Evolutionary conservation across 768 basidiomycete species (phyloP).

Genomic region (Suillus bovinus): DNA sequence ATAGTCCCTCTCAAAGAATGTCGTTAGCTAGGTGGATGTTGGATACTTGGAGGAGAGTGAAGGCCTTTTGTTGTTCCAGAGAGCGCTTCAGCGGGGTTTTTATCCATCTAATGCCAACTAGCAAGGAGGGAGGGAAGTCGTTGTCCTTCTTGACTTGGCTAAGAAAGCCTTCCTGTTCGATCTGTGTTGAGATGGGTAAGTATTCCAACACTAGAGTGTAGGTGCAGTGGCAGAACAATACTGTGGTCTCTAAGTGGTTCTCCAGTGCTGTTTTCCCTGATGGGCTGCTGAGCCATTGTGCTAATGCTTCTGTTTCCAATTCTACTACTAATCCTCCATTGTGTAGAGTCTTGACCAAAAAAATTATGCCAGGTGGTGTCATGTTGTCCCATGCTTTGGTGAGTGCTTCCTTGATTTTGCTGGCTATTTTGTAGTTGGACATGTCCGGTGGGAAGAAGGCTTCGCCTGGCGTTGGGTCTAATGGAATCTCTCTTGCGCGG

Average conservation of each 20-base stretch:
- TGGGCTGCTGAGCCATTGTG: not conserved
- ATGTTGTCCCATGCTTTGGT: not conserved
- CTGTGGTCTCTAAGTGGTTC: not conserved
- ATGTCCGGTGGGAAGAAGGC: not conserved
- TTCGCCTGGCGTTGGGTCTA: not conserved
- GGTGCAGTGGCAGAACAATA: conserved; percentile 1
- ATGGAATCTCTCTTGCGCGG: not conserved
- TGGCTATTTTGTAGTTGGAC: not conserved
- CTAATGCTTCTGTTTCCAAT: not conserved
- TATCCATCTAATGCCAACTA: not conserved
- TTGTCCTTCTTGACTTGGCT: conserved; percentile 17
- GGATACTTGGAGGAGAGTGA: conserved; percentile 24
- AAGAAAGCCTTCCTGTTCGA: conserved; percentile 14
- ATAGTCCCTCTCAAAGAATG: conserved; percentile 20
- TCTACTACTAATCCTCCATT: conserved; percentile 20
- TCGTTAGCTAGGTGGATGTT: conserved; percentile 23
- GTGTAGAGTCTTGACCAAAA: not conserved
- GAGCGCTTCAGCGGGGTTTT: not conserved
- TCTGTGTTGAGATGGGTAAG: conserved; percentile 22
- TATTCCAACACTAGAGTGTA: conserved; percentile 19
- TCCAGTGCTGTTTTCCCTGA: conserved; percentile 1
- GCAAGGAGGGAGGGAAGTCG: not conserved
- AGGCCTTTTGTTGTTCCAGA: conserved; percentile 5
- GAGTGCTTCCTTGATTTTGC: not conserved
- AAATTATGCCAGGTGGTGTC: not conserved